Evolutionary conservation across 495 filamentous ascomycete species (phyloP).

Genomic region (Talaromyces adpressus): DNA sequence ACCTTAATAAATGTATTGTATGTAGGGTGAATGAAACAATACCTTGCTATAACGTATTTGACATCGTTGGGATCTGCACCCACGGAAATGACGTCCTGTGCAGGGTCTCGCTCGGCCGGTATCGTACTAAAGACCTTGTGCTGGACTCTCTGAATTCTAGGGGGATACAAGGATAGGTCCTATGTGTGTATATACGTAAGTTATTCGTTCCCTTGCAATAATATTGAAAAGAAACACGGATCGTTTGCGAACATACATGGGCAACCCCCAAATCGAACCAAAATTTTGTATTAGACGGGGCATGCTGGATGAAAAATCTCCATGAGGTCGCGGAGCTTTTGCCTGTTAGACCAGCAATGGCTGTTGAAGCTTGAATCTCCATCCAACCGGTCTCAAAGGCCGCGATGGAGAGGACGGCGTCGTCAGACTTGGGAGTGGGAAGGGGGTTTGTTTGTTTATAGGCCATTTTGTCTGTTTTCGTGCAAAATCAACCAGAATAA

Average conservation of each 20-base stretch:
- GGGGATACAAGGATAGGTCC: constrained; percentile 1
- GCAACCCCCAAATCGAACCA: constrained; percentile 1
- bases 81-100: not conserved
- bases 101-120: not conserved
- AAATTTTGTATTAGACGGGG: not conserved
- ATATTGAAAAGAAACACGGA: not conserved
- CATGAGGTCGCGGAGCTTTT: not conserved
- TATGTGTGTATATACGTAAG: not conserved
- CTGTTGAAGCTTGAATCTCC: not conserved
- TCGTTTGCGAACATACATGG: not conserved
- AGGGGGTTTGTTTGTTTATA: constrained; percentile 3
- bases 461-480: not conserved
- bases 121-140: not conserved
- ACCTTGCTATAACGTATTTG: constrained; percentile 2
- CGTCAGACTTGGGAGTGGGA: not conserved
- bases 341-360: not conserved
- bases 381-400: constrained; percentile 2
- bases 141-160: not conserved
- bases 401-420: constrained; percentile 1
- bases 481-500: not conserved
- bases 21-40: not conserved
- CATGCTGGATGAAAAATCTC: constrained; percentile 4
- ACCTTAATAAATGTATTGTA: not conserved
- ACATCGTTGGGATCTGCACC: constrained; percentile 1
- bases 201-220: not conserved